Percentiles rank a stretch among this genome's conserved stretches.
Conservation (phyloP, 2,329 filamentous ascomycete species). For the Dryadomyces quercivorus region DNA sequence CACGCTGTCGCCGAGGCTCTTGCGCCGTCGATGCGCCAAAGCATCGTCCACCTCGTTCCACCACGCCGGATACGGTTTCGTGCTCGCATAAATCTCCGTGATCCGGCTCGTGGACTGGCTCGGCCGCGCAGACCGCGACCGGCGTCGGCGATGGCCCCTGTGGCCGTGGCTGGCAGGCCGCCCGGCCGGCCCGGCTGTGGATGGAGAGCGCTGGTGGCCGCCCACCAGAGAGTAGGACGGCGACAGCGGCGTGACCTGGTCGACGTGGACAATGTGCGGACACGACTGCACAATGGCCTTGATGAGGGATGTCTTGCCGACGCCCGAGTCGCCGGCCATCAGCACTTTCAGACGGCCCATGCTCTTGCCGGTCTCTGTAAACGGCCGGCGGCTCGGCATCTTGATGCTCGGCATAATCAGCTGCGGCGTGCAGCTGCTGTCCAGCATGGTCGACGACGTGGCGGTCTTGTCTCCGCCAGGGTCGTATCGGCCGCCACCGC, state of each 20-base stretch:
- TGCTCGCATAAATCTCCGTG: constrained; percentile 65
- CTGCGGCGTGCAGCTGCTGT: constrained; percentile 52
- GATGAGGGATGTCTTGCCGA: constrained; percentile 83
- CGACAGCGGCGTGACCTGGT: constrained; percentile 37
- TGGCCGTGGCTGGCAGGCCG: neutral
- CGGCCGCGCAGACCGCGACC: constrained; percentile 4
- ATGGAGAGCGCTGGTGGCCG: constrained; percentile 11
- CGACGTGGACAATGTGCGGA: constrained; percentile 88
- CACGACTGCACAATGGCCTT: constrained; percentile 77
- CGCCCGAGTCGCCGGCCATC: constrained; percentile 68
- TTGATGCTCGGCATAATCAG: constrained; percentile 96
- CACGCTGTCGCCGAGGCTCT: constrained; percentile 62
- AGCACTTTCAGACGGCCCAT: constrained; percentile 85
- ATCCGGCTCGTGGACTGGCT: constrained; percentile 28
- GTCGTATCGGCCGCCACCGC: neutral
- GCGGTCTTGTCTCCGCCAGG: neutral
- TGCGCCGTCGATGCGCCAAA: constrained; percentile 52
- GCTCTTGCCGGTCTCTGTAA: constrained; percentile 73
- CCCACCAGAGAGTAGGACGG: constrained; percentile 4
- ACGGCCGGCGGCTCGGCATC: constrained; percentile 80
- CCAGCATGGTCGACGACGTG: constrained; percentile 18
- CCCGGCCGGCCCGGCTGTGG: constrained; percentile 7
- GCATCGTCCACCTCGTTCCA: constrained; percentile 67
- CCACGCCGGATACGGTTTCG: constrained; percentile 78
- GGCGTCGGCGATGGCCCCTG: constrained; percentile 3